Evolutionary conservation across 371 early-diverging fungal genomes (phyloP), one percentile per base, ranked within the genome.

Genomic region (Mortierella sp.): DNA sequence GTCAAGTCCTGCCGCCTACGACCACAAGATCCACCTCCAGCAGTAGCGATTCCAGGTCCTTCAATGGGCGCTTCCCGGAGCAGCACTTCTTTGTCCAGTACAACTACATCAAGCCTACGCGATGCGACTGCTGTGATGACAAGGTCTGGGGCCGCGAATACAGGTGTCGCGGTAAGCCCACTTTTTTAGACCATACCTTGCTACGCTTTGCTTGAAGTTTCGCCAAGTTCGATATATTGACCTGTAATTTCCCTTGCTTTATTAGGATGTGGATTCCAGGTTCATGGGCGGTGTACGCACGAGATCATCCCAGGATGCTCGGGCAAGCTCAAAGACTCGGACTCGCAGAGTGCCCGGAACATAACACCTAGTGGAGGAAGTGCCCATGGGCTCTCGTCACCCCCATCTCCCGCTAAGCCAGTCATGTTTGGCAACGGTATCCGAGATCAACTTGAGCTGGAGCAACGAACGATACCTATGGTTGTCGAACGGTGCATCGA

Each of bases 121-220:
- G 90, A 27, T 95, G 97, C 64, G 94, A 94, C 55, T 82, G 81
- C 34, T 97, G 97, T 59, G 82, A 84, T 27, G 96, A 96, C 42
- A 92, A 93, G 56, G 84, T 96, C 49, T 93, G 95, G 93, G 93
- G 94, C 6, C 75, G 90, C 3, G 83, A 83, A 23, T 82, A 76
- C 71, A 86, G 88, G 42, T 97, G 97, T 79, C 86, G 87, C 34
- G 84, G 90, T 90, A 86, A 34, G 52, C 14, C 30, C 23, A 4
- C 34, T 34, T 34, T 34, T 34, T 34, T 34, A 7, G 11, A 34
- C n/a, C n/a, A 6, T 23, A 15, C 14, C n/a, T n/a, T n/a, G n/a
- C n/a, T n/a, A n/a, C n/a, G n/a, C n/a, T n/a, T 34, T 34, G 34
- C 11, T 34, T 34, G 34, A 34, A n/a, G n/a, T n/a, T n/a, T n/a